Evolutionary conservation across 805 yeast species (phyloP).

Genomic region (Wickerhamiella kazuoi): DNA sequence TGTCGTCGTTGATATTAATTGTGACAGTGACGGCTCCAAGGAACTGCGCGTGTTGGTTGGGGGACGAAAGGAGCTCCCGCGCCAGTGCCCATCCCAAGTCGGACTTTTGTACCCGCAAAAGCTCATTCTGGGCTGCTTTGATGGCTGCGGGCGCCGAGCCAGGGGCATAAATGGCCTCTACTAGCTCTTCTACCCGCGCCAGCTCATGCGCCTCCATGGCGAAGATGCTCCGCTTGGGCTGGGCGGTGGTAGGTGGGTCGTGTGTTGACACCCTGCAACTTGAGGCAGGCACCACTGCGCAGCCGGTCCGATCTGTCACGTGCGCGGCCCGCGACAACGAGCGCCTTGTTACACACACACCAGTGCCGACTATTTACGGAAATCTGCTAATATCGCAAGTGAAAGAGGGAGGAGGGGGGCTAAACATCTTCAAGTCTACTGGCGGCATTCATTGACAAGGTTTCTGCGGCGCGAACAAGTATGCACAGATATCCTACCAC

Average conservation of each 20-base stretch:
- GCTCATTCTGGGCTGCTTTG: constrained; percentile 27
- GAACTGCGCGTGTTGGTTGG: constrained; percentile 29
- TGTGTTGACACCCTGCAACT: too few relatives aligned
- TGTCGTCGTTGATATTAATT: constrained; percentile 23
- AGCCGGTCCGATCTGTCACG: too few relatives aligned
- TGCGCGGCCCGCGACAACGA: too few relatives aligned
- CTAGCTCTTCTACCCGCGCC: constrained; percentile 7
- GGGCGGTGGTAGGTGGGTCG: background rate
- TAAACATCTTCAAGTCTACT: too few relatives aligned
- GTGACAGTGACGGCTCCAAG: constrained; percentile 71
- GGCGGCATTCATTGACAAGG: too few relatives aligned
- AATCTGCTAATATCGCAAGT: too few relatives aligned
- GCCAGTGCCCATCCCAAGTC: constrained; percentile 42
- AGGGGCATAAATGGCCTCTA: constrained; percentile 10
- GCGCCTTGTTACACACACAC: too few relatives aligned
- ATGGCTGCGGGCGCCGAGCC: constrained; percentile 5
- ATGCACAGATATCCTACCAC: too few relatives aligned
- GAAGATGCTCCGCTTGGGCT: background rate
- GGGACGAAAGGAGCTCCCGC: constrained; percentile 27
- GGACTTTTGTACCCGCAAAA: constrained; percentile 44
- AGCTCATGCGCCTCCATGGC: background rate
- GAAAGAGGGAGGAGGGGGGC: too few relatives aligned
- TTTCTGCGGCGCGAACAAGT: too few relatives aligned
- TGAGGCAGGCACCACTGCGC: too few relatives aligned
- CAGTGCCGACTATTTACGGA: too few relatives aligned